Base-by-base conservation (phyloP, 192 early-diverging fungal species). In the Chytriomyces sp. region DNA sequence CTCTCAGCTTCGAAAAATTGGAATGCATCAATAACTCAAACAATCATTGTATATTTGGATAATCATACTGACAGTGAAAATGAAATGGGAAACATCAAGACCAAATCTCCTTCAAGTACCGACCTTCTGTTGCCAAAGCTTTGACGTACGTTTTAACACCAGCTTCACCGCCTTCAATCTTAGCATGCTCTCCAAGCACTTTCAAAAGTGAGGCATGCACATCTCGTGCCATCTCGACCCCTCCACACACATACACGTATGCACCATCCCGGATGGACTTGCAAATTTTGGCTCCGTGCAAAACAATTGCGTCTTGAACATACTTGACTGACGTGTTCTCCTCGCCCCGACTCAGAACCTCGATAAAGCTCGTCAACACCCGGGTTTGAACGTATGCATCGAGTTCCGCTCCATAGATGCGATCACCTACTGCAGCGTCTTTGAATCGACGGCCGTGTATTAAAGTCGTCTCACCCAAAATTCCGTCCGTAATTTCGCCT, bases 391-490 rank as follows among this genome's bases (percentile, higher is more conserved):
- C 67, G 66, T 87, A 85, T 26, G 49, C 66, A 61, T 89, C 80
- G 49, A 94, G 80, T 77, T 94, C 90, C 0, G 80, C 46, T 26
- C 82, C 79, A 82, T 93, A 96, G 53, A 97, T 72, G 69, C 86
- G 92, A 73, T 84, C 86, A 23, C 73, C 83, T 45, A 96, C 94
- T 47, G 7, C 62, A 18, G 23, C 43, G 71, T 77, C 65, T 69
- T 84, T 86, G 69, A 90, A 86, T 26, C 96, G 86, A 70, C 93
- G 94, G 5, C 97, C 97, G 83, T 94, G 95, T 73, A 95, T 92
- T 61, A 98, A 83, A 85, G 85, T 87, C 50, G 88, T 84, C 9
- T 85, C 75, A 13, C 91, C 92, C 69, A 89, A 86, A 3, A 47
- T 70, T 5, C 80, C 80, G 13, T 70, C 79, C 50, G 72, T 69